These are phyloP conservation scores for Marvania coccoides DNA, from an alignment of 139 green algal genomes.

Conservation along the genomic window DNA sequence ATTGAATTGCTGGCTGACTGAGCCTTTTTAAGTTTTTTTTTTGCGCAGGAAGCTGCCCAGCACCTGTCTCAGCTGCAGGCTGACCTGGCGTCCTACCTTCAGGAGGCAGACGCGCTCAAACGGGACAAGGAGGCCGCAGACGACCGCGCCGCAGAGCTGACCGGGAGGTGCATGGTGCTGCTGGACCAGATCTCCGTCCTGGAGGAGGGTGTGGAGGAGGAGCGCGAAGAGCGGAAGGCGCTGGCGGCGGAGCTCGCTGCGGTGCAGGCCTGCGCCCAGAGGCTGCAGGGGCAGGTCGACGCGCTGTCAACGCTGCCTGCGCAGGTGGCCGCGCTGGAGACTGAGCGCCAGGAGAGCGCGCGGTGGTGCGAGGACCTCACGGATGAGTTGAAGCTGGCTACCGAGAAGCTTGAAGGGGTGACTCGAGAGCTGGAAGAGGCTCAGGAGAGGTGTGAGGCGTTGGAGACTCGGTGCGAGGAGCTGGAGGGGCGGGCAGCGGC, in stretches of 20 bases:
- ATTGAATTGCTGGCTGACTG: neutral
- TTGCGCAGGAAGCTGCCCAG: conserved; percentile 13
- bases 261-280: neutral
- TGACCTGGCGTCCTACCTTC: conserved; percentile 9
- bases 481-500: neutral
- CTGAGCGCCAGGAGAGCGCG: conserved; percentile 3
- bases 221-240: neutral
- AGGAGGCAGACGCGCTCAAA: neutral
- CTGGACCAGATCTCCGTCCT: neutral
- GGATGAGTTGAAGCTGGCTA: conserved; percentile 4
- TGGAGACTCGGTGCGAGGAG: neutral
- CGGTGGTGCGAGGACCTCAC: conserved; percentile 23
- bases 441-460: neutral
- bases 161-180: neutral
- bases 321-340: neutral
- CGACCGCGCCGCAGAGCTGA: neutral
- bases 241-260: conserved; percentile 2
- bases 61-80: conserved; percentile 18
- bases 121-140: neutral
- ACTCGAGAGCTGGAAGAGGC: neutral
- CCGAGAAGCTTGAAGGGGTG: conserved; percentile 1
- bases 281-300: neutral
- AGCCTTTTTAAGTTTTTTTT: neutral
- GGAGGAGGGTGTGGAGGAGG: neutral
- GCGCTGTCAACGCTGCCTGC: neutral